Conservation (phyloP, 1,284 basidiomycete genomes). For the Thecaphora thlaspeos region DNA sequence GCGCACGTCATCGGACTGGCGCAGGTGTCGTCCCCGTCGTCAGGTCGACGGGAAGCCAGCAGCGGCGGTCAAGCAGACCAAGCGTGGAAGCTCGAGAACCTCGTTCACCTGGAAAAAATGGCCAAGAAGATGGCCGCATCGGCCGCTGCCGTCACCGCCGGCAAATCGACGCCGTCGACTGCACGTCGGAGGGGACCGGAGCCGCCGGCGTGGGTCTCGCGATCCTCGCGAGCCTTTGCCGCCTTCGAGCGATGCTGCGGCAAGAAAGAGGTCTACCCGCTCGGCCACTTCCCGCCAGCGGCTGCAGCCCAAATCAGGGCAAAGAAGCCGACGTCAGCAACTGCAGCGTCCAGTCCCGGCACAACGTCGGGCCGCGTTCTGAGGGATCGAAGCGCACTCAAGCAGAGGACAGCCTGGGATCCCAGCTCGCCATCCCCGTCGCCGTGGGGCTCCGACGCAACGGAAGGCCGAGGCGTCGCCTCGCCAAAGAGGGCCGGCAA, state of each 20-base stretch:
- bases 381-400: too few relatives aligned
- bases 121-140: conserved; percentile 40
- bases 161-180: conserved; percentile 14
- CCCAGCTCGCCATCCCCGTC: too few relatives aligned
- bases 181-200: conserved; percentile 28
- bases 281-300: conserved; percentile 1
- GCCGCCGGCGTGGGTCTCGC: conserved; percentile 29
- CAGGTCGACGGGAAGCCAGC: background rate
- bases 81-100: conserved; percentile 39
- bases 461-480: too few relatives aligned
- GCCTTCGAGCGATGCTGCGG: conserved; percentile 42
- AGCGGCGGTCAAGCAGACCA: conserved; percentile 4
- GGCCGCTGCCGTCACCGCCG: conserved; percentile 8
- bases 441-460: too few relatives aligned
- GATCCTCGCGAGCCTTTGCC: conserved; percentile 37
- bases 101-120: conserved; percentile 42
- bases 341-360: too few relatives aligned
- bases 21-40: background rate
- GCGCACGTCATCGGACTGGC: conserved; percentile 45
- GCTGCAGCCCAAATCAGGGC: too few relatives aligned
- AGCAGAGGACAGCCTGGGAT: too few relatives aligned
- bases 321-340: conserved; percentile 23
- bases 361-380: too few relatives aligned
- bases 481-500: too few relatives aligned
- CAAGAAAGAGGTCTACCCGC: conserved; percentile 11